Conservation (phyloP, 305 asterid species). For the Solanum hybrid region DNA sequence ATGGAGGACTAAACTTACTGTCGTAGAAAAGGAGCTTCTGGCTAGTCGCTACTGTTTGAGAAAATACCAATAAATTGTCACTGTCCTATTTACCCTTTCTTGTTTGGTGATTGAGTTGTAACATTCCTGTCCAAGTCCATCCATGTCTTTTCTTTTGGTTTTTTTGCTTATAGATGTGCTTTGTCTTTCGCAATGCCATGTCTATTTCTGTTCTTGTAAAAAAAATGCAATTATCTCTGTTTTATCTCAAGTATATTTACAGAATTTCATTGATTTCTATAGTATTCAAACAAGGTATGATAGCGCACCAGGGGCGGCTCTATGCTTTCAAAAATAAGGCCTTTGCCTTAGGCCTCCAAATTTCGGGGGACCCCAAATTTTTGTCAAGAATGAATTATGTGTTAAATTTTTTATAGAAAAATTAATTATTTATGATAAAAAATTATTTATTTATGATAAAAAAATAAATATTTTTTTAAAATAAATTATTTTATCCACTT, state of each 20-base stretch:
- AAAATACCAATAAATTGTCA: neutral
- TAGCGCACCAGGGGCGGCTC: too few species aligned
- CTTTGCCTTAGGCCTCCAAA: too few species aligned
- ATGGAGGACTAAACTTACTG: slow-evolving; percentile 11
- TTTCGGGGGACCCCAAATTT: too few species aligned
- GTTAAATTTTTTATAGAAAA: too few species aligned
- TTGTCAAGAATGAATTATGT: too few species aligned
- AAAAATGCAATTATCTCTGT: neutral
- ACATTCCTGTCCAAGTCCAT: neutral
- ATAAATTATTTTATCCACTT: too few species aligned
- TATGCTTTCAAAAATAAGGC: too few species aligned
- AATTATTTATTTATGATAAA: too few species aligned
- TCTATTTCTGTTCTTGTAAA: neutral
- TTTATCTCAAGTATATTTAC: neutral
- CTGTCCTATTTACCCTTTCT: neutral
- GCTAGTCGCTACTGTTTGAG: neutral
- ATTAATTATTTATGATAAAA: too few species aligned
- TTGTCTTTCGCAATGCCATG: neutral
- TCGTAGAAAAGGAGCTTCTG: neutral
- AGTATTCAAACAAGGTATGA: too few species aligned
- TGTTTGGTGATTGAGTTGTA: neutral
- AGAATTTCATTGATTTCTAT: neutral
- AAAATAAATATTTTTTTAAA: too few species aligned
- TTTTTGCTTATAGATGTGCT: neutral
- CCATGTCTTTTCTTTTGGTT: neutral